These are phyloP conservation scores for Chlamydomonas sphaeroides DNA, from an alignment of 139 green algal species.

Conservation along the genomic window DNA sequence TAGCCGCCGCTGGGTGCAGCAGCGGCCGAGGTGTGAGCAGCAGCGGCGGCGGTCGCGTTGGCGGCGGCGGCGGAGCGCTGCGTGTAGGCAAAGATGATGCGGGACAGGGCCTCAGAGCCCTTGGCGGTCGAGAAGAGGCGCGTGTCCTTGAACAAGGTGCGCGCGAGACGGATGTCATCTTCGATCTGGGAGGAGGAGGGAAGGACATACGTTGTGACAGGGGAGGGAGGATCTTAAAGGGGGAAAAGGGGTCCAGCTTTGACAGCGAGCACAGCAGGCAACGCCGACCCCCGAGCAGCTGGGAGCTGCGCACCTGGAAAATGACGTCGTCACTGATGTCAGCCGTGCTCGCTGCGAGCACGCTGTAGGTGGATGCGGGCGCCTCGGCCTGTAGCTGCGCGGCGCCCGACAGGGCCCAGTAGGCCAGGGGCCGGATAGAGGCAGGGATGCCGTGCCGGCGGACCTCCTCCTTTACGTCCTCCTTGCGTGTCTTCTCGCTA, in stretches of 20 bases:
- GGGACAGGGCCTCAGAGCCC: conserved; percentile 11
- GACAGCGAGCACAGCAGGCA: background rate
- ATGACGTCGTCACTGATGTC: conserved; percentile 8
- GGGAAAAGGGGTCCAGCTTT: background rate
- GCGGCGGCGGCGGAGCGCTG: conserved; percentile 13
- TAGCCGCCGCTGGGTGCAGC: too few relatives aligned
- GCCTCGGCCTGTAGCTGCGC: background rate
- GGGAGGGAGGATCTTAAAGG: too few relatives aligned
- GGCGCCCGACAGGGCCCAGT: background rate
- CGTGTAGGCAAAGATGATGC: conserved; percentile 40
- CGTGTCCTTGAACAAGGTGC: background rate
- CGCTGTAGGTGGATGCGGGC: background rate
- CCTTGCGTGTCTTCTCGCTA: background rate
- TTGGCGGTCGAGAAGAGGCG: conserved; percentile 27
- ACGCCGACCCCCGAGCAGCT: background rate
- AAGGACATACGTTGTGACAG: background rate
- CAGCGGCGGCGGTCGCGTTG: too few relatives aligned
- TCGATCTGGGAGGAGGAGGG: background rate
- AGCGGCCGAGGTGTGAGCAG: too few relatives aligned
- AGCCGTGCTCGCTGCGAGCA: conserved; percentile 10
- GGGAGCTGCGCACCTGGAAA: background rate
- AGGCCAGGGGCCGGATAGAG: background rate
- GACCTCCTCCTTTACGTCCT: conserved; percentile 20
- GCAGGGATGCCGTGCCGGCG: background rate
- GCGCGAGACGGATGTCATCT: conserved; percentile 5